phyloP scores from a whole-genome alignment of 495 filamentous ascomycete species.

The Trichocladium antarcticum region DNA sequence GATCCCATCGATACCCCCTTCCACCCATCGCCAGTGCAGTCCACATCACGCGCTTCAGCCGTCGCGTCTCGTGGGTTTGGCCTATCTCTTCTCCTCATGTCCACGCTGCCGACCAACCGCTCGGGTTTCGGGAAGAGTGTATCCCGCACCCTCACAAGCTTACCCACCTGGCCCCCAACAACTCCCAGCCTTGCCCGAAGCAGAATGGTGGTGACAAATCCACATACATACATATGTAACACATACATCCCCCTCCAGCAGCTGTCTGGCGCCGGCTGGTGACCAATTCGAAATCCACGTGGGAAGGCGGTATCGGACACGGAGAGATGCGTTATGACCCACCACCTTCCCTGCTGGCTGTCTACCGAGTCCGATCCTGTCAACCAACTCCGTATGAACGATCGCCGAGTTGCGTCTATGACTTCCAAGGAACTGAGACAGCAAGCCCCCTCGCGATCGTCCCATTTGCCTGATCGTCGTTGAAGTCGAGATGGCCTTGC shows the following conservation, averaged over 20 bases:
- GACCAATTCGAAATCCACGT: not conserved
- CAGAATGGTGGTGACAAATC: not conserved
- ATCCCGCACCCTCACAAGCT: not conserved
- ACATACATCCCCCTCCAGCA: not conserved
- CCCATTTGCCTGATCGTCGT: too few species aligned
- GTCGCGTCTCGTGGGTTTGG: too few species aligned
- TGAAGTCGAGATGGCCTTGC: too few species aligned
- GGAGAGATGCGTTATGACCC: not conserved
- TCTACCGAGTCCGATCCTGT: not conserved
- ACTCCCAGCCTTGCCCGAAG: not conserved
- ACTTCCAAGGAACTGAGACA: not conserved
- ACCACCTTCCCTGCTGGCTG: not conserved
- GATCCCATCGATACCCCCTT: too few species aligned
- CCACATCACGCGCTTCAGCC: too few species aligned
- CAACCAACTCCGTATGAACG: not conserved
- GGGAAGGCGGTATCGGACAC: constrained; percentile 4
- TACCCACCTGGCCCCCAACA: not conserved
- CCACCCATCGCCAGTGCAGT: too few species aligned
- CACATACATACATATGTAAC: too few species aligned
- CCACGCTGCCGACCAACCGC: not conserved
- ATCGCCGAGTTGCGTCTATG: not conserved
- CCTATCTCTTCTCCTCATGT: too few species aligned
- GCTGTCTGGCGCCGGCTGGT: constrained; percentile 1
- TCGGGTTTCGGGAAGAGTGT: not conserved
- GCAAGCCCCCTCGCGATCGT: too few species aligned